Conservation (phyloP, 208 protist species). For the Trypanosoma congolense region DNA sequence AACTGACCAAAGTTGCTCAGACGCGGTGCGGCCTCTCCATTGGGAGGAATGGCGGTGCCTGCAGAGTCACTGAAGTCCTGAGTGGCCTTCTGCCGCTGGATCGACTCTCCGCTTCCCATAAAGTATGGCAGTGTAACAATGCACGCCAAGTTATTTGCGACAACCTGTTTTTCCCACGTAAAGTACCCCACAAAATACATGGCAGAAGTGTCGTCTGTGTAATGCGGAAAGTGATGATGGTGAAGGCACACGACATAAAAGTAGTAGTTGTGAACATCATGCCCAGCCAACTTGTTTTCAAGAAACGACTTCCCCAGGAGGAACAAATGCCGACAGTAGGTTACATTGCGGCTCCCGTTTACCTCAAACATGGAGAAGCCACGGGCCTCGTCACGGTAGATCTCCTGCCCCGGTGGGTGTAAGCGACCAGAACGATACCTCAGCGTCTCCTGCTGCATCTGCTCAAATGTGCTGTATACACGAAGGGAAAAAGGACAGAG, state of each 20-base stretch:
- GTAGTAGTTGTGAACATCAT: conserved; percentile 86
- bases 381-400: conserved; percentile 73
- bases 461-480: conserved; percentile 55
- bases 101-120: conserved; percentile 17
- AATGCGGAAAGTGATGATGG: conserved; percentile 66
- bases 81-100: not conserved
- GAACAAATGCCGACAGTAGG: conserved; percentile 82
- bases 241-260: conserved; percentile 87
- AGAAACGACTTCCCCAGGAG: conserved; percentile 87
- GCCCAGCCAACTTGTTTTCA: conserved; percentile 84
- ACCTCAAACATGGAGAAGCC: conserved; percentile 81
- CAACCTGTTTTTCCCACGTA: conserved; percentile 95
- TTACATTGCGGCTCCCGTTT: conserved; percentile 69
- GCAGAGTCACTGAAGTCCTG: conserved; percentile 1
- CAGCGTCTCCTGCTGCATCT: conserved; percentile 69
- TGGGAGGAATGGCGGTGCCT: not conserved
- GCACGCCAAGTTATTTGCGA: conserved; percentile 98
- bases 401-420: conserved; percentile 65
- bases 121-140: conserved; percentile 98
- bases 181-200: conserved; percentile 97
- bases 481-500: conserved; percentile 86
- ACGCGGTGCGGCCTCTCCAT: conserved; percentile 8
- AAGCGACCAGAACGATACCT: conserved; percentile 49
- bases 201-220: conserved; percentile 44
- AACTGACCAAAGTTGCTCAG: conserved; percentile 93